Base-by-base conservation (phyloP, 2,329 filamentous ascomycete genomes). In the Elsinoe ampelina region DNA sequence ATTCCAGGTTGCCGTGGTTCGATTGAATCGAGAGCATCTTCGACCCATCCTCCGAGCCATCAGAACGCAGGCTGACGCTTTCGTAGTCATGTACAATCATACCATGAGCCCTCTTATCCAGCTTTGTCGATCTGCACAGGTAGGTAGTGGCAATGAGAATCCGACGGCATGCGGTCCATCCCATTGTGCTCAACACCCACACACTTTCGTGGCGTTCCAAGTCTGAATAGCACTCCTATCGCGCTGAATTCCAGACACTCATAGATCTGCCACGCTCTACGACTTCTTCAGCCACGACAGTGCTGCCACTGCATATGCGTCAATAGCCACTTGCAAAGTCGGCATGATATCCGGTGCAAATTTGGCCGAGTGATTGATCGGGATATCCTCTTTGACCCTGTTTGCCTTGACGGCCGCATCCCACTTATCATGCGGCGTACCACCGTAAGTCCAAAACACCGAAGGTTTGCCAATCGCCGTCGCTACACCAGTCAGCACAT, bases 331-430 rank as follows among this genome's bases (percentile, higher is more conserved):
- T 58, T 60, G 73, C 70, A 85, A 65, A 0, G 82, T 85, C 6
- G 81, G 81, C 65, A 79, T 75, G 20, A 84, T 73, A 0, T 75
- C 76, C 4, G 81, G 82, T 32, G 78, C 77, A 68, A 85, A 85
- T 55, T 75, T 72, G 0, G 79, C 75, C 58, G 75, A 79, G 64
- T 85, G 82, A 61, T 85, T 85, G 0, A 76, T 75, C 0, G 82
- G 78, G 11, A 84, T 73, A 54, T 76, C 77, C 58, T 70, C 68
- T 60, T 73, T 69, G 59, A 73, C 66, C 58, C 60, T 71, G 0
- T 75, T 76, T 42, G 76, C 73, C 55, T 65, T 69, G 64, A 74
- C 70, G 12, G 70, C 71, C 59, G 72, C 66, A 65, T 83, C 78
- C 73, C 76, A 83, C 3, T 73, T 51, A 54, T 72, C 72, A 0